phyloP scores from a whole-genome alignment of 495 filamentous ascomycete genomes.

The Beverwykella pulmonaria region DNA sequence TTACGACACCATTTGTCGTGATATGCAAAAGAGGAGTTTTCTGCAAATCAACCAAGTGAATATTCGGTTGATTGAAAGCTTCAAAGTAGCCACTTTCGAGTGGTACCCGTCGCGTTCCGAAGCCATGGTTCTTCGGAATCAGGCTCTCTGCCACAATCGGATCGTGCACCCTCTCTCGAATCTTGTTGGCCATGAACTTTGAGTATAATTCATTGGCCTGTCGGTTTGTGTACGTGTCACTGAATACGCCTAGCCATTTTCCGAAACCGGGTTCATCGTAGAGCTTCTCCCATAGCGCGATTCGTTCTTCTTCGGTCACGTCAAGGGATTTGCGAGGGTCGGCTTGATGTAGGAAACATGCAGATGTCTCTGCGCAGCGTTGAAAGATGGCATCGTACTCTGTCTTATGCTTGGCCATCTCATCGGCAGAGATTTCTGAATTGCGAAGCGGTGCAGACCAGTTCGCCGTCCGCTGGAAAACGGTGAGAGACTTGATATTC shows the following conservation, averaged over 20 bases:
- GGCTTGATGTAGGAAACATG: not conserved
- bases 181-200: conserved; percentile 42
- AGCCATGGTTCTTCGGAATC: conserved; percentile 13
- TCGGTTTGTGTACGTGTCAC: conserved; percentile 39
- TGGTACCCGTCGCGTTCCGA: conserved; percentile 40
- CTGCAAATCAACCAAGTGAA: conserved; percentile 44
- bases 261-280: conserved; percentile 43
- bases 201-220: conserved; percentile 41
- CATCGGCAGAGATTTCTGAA: not conserved
- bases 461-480: not conserved
- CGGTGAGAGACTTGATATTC: too few relatives aligned
- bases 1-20: conserved; percentile 30
- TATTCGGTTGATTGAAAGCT: conserved; percentile 45
- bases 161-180: conserved; percentile 41
- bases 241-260: conserved; percentile 42
- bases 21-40: conserved; percentile 35
- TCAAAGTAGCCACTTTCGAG: conserved; percentile 47
- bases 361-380: not conserved
- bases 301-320: conserved; percentile 23
- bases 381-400: not conserved
- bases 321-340: not conserved
- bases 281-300: conserved; percentile 37
- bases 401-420: not conserved
- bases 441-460: not conserved
- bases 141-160: conserved; percentile 39